A percentile compares a stretch with the other conserved stretches of the same genome.
Conservation (phyloP, 2,329 filamentous ascomycete species). For the Emmonsiellopsis sp. region DNA sequence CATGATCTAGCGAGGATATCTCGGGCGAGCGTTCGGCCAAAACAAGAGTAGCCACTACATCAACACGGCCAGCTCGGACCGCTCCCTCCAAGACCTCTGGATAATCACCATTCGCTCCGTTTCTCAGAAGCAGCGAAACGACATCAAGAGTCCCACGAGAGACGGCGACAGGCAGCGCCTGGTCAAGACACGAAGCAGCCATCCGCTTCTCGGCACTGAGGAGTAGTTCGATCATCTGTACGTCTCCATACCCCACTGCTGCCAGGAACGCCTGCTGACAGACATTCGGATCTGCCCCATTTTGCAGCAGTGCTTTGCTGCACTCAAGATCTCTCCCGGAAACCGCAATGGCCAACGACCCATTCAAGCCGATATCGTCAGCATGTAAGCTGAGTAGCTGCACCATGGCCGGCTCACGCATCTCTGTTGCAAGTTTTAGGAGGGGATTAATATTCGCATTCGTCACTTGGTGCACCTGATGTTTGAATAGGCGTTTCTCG, state of each 20-base stretch:
- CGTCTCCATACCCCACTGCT: constrained; percentile 7
- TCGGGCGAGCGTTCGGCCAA: constrained; percentile 46
- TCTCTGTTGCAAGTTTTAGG: constrained; percentile 8
- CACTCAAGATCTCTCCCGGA: constrained; percentile 9
- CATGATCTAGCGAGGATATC: constrained; percentile 40
- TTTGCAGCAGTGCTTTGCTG: constrained; percentile 9
- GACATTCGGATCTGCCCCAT: constrained; percentile 12
- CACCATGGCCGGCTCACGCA: constrained; percentile 8
- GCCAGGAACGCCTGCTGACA: constrained; percentile 9
- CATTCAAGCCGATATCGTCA: constrained; percentile 7
- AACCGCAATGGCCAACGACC: constrained; percentile 5
- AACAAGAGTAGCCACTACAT: constrained; percentile 48
- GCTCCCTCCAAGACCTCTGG: constrained; percentile 8
- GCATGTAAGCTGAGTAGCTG: constrained; percentile 9
- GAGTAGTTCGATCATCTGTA: constrained; percentile 8
- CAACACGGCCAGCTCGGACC: constrained; percentile 34
- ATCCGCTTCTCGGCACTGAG: constrained; percentile 9
- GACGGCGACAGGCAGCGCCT: constrained; percentile 8
- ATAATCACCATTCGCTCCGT: constrained; percentile 11
- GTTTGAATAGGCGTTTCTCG: constrained; percentile 10
- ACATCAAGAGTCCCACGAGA: constrained; percentile 7
- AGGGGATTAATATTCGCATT: constrained; percentile 6
- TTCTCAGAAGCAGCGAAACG: constrained; percentile 9
- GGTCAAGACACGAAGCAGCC: constrained; percentile 8
- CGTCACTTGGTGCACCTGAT: neutral